Evolutionary conservation across 495 filamentous ascomycete genomes (phyloP).

Genomic region (Podospora pseudocomata): DNA sequence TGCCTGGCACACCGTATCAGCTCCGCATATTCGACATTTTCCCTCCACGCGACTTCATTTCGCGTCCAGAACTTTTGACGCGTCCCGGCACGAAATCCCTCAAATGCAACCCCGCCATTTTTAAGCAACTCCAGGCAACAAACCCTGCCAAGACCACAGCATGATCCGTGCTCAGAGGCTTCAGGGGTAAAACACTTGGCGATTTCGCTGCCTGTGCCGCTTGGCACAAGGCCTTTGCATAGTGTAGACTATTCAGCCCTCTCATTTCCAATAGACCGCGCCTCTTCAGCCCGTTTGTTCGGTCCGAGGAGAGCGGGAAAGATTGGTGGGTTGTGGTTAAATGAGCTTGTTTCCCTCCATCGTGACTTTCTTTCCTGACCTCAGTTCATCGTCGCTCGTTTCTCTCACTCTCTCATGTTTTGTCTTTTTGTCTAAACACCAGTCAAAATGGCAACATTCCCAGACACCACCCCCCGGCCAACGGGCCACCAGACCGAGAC

Average conservation of each 20-base stretch:
- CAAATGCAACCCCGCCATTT: no score
- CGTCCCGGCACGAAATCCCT: no score
- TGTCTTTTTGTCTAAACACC: neutral
- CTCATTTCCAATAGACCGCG: neutral
- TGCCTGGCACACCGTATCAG: no score
- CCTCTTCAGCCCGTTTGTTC: neutral
- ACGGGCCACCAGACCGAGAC: neutral
- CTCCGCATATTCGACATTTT: no score
- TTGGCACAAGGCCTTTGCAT: neutral
- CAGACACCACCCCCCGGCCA: neutral
- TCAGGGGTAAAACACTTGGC: neutral
- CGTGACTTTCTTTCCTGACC: neutral
- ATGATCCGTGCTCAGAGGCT: neutral
- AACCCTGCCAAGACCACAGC: neutral
- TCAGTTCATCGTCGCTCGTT: no score
- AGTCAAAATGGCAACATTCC: neutral
- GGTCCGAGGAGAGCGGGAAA: neutral
- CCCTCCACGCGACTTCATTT: no score
- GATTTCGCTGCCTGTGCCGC: neutral
- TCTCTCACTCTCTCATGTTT: no score
- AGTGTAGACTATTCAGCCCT: neutral
- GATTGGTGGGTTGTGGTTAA: neutral
- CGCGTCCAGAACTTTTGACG: no score
- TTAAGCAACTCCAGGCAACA: no score
- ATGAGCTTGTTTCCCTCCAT: neutral